Evolutionary conservation across 306 rosid species (phyloP).

Genomic region (Ziziphus jujuba): DNA sequence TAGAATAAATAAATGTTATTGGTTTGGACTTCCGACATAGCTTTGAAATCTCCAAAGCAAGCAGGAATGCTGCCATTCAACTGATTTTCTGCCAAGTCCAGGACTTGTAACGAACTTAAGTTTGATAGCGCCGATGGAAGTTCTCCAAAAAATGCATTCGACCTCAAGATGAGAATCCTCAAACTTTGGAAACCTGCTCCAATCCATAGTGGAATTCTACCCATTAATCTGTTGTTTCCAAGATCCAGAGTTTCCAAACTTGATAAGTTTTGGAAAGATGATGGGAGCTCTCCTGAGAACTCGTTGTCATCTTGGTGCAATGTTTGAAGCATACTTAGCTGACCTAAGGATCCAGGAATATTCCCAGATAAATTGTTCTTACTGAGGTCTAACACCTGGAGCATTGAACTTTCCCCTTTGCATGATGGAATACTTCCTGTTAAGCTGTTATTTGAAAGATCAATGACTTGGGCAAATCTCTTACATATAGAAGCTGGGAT

Average conservation of each 20-base stretch:
- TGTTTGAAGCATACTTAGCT: conserved; percentile 16
- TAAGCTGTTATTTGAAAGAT: conserved; percentile 38
- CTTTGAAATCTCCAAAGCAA: conserved; percentile 4
- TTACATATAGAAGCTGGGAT: conserved; percentile 33
- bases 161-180: conserved; percentile 20
- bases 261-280: too few relatives aligned
- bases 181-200: conserved; percentile 14
- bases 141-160: conserved; percentile 31
- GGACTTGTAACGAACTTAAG: conserved; percentile 26
- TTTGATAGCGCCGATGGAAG: conserved; percentile 18
- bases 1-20: conserved; percentile 1
- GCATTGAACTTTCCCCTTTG: conserved; percentile 28
- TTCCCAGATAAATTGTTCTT: conserved; percentile 25
- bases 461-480: conserved; percentile 22
- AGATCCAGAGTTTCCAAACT: too few relatives aligned
- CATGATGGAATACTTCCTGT: conserved; percentile 33
- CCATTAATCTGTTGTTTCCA: not conserved
- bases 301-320: conserved; percentile 26
- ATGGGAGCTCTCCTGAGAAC: not conserved
- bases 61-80: conserved; percentile 29
- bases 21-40: conserved; percentile 11
- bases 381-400: conserved; percentile 29
- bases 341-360: conserved; percentile 33
- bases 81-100: not conserved
- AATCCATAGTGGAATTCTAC: conserved; percentile 28